These are phyloP conservation scores for Scutellaria barbata DNA, from an alignment of 257 asterid genomes.

Conservation along the genomic window DNA sequence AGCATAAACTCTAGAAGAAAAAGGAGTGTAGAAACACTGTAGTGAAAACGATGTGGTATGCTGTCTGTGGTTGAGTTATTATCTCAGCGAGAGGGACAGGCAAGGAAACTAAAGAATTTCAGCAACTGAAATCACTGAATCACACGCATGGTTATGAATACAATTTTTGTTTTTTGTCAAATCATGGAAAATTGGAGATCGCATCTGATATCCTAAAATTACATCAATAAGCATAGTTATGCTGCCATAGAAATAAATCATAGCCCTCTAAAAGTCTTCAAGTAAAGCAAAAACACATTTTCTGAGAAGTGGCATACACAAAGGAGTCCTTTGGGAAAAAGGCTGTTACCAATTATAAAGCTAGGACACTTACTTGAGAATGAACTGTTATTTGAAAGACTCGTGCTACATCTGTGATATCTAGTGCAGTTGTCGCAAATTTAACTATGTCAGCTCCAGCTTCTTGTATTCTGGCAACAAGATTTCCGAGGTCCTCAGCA, in stretches of 20 bases:
- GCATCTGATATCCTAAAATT: not conserved
- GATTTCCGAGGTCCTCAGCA: conserved; percentile 81
- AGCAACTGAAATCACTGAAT: not conserved
- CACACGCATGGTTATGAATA: not conserved
- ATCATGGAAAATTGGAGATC: conserved; percentile 3
- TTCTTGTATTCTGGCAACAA: conserved; percentile 92
- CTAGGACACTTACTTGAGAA: conserved; percentile 74
- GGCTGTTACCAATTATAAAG: not conserved
- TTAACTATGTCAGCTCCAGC: conserved; percentile 97
- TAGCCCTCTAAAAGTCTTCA: not conserved
- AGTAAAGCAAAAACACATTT: not conserved
- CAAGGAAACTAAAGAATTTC: conserved; percentile 1
- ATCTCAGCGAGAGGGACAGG: not conserved
- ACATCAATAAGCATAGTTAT: conserved; percentile 1
- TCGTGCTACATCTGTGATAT: conserved; percentile 88
- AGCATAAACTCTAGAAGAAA: conserved; percentile 11
- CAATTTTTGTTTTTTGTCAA: not conserved
- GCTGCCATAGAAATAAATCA: not conserved
- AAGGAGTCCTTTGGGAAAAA: conserved; percentile 4
- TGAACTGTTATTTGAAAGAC: conserved; percentile 88
- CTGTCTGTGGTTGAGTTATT: too few species aligned
- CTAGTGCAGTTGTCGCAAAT: conserved; percentile 89
- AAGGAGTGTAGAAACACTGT: not conserved
- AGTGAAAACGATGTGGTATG: too few species aligned
- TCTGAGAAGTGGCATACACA: not conserved